Percentiles rank a stretch among this genome's conserved stretches.
phyloP scores from a whole-genome alignment of 2,329 filamentous ascomycete species.

The Didymella pomorum region DNA sequence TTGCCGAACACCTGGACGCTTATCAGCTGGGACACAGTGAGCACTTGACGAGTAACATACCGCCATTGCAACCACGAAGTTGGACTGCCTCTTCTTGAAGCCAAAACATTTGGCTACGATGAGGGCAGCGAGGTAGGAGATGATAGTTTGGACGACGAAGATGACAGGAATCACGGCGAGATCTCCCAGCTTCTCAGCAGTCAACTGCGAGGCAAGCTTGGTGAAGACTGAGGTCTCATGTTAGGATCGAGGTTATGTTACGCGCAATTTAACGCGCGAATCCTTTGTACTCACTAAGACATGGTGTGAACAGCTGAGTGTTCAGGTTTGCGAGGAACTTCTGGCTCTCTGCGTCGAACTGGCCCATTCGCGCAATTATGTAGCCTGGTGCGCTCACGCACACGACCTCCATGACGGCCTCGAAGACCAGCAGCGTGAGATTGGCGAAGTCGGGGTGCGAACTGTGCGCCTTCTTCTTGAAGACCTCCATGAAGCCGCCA shows the following conservation, averaged over 20 bases:
- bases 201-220: conserved; percentile 93
- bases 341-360: conserved; percentile 95
- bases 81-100: conserved; percentile 84
- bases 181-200: conserved; percentile 86
- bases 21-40: conserved; percentile 24
- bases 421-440: conserved; percentile 84
- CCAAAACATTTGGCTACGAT: conserved; percentile 76
- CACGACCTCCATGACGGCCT: conserved; percentile 93
- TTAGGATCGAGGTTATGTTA: background rate
- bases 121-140: conserved; percentile 82
- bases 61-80: conserved; percentile 97
- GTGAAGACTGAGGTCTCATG: conserved; percentile 75
- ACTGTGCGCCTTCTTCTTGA: conserved; percentile 49
- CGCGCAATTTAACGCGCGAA: background rate
- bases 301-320: conserved; percentile 94
- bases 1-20: conserved; percentile 81
- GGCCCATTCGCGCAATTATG: conserved; percentile 85
- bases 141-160: conserved; percentile 84
- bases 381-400: conserved; percentile 95
- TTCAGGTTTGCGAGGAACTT: conserved; percentile 98
- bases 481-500: conserved; percentile 37
- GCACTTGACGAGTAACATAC: conserved; percentile 52
- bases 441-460: conserved; percentile 72
- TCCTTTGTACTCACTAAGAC: conserved; percentile 71
- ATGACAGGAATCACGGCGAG: conserved; percentile 95